Conservation (phyloP, 495 filamentous ascomycete genomes). For the Penicillium cataractarum region DNA sequence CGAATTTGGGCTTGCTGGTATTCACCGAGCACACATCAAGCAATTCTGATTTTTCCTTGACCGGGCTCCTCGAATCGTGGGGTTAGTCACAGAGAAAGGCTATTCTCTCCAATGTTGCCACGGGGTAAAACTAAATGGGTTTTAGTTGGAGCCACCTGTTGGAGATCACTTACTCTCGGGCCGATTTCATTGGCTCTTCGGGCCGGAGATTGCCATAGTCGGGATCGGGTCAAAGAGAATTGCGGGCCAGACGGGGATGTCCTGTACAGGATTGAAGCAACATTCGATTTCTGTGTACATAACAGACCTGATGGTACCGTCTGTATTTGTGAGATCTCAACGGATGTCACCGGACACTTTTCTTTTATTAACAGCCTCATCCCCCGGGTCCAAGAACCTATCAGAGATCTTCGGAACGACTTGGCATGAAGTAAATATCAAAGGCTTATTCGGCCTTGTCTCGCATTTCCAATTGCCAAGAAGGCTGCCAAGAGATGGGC, state of each 20-base stretch:
- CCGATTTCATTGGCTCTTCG: slow-evolving; percentile 7
- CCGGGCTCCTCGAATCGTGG: not conserved
- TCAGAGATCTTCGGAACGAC: not conserved
- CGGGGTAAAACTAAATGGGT: not conserved
- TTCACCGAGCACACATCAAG: not conserved
- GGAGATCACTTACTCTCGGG: slow-evolving; percentile 10
- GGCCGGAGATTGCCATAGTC: not conserved
- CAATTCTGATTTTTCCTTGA: not conserved
- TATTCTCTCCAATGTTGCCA: slow-evolving; percentile 10
- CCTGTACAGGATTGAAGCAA: not conserved
- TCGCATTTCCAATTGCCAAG: slow-evolving; percentile 2
- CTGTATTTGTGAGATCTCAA: not conserved
- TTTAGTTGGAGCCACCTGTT: slow-evolving; percentile 1
- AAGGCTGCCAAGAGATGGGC: not conserved
- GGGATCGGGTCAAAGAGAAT: not conserved
- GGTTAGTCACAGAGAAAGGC: not conserved
- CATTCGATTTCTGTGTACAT: not conserved
- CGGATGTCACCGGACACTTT: not conserved
- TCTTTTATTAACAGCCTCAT: not conserved
- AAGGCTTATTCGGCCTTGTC: slow-evolving; percentile 11
- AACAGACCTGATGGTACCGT: not conserved
- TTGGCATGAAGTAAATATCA: not conserved
- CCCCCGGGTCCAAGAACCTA: slow-evolving; percentile 9
- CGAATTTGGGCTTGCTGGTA: not conserved
- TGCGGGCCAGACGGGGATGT: not conserved